Conservation (phyloP, 139 green algal genomes). For the Zygnema cylindricum region DNA sequence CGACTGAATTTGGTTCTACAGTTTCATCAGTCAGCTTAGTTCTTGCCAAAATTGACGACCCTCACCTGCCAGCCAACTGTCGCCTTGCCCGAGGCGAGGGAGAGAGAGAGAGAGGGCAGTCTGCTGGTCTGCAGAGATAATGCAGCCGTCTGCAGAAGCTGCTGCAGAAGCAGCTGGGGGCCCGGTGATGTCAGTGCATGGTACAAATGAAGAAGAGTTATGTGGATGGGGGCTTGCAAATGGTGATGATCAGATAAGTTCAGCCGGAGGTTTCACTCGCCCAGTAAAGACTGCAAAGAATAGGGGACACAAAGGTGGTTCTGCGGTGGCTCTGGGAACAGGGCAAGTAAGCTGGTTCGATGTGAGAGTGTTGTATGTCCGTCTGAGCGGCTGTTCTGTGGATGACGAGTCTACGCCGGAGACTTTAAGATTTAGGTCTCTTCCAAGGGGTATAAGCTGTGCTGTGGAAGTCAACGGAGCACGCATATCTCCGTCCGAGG, state of each 20-base stretch:
- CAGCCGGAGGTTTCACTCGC: not conserved
- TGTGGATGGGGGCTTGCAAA: not conserved
- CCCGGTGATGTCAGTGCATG: not conserved
- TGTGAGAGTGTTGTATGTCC: constrained; percentile 29
- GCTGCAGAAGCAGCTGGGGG: not conserved
- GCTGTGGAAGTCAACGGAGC: constrained; percentile 43
- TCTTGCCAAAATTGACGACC: too few species aligned
- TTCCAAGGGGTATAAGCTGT: constrained; percentile 18
- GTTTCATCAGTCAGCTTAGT: too few species aligned
- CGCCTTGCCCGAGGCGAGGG: too few species aligned
- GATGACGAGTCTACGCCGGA: constrained; percentile 20
- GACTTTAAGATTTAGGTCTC: constrained; percentile 23
- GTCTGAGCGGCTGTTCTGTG: not conserved
- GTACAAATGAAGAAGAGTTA: not conserved
- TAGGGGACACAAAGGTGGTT: not conserved
- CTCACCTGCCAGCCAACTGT: too few species aligned
- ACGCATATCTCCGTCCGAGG: constrained; percentile 31
- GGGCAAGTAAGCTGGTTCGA: constrained; percentile 28
- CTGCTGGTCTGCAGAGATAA: too few species aligned
- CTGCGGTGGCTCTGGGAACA: not conserved
- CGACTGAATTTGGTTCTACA: too few species aligned
- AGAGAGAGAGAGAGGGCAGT: too few species aligned
- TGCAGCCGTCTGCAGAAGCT: not conserved
- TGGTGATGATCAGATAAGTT: not conserved
- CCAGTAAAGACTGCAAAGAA: not conserved